phyloP scores from a whole-genome alignment of 1,284 basidiomycete species.

The Sporisorium sorghi region DNA sequence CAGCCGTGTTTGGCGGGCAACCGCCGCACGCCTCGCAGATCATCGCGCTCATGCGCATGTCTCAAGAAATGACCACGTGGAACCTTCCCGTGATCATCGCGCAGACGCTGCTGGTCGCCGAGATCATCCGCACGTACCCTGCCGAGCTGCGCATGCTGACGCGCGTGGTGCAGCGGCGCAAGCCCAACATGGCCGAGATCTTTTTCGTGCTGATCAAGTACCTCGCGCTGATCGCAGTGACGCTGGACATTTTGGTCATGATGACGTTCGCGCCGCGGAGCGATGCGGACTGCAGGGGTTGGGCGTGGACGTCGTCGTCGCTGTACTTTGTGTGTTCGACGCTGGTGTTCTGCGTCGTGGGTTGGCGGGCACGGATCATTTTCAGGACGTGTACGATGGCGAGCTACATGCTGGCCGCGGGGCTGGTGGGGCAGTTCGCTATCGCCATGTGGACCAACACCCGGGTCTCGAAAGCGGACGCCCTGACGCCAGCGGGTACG shows the following conservation, averaged over 20 bases:
- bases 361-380: constrained; percentile 45
- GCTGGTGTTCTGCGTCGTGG: constrained; percentile 38
- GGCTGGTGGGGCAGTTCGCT: constrained; percentile 26
- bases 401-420: constrained; percentile 14
- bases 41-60: constrained; percentile 31
- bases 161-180: constrained; percentile 23
- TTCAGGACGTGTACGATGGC: constrained; percentile 19
- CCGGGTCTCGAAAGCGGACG: constrained; percentile 35
- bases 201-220: constrained; percentile 54
- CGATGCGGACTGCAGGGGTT: constrained; percentile 23
- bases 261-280: constrained; percentile 29
- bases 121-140: constrained; percentile 41
- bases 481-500: constrained; percentile 24
- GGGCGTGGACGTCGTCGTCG: constrained; percentile 41
- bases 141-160: constrained; percentile 36
- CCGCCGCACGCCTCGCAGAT: constrained; percentile 25
- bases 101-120: constrained; percentile 36
- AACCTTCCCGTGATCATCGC: constrained; percentile 35
- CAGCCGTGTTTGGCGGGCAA: constrained; percentile 15
- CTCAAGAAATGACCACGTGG: constrained; percentile 31
- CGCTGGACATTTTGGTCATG: constrained; percentile 31
- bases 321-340: constrained; percentile 42
- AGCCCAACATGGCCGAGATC: constrained; percentile 52
- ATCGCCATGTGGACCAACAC: constrained; percentile 41
- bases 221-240: constrained; percentile 26